Evolutionary conservation across 2,329 filamentous ascomycete genomes (phyloP).

Genomic region (Talaromyces sp.): DNA sequence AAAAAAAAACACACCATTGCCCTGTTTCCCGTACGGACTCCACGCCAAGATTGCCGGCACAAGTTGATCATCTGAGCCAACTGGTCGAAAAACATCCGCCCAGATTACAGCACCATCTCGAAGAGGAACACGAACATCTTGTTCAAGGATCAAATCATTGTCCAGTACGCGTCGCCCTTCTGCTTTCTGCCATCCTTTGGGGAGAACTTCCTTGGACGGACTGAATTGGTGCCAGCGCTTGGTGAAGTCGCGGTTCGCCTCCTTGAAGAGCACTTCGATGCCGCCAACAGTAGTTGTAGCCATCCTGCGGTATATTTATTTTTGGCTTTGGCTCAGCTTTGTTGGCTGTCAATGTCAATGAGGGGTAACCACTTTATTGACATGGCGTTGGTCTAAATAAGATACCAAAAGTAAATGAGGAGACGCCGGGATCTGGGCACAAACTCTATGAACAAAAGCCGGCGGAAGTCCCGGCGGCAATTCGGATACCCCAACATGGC

Average conservation of each 20-base stretch:
- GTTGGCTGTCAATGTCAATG: not conserved
- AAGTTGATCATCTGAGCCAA: constrained; percentile 8
- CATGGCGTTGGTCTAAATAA: not conserved
- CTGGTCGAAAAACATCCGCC: constrained; percentile 15
- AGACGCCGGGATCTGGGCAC: not conserved
- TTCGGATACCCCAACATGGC: not conserved
- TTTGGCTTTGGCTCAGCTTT: too few relatives aligned
- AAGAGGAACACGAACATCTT: constrained; percentile 14
- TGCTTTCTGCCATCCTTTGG: constrained; percentile 15
- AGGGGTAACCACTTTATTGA: not conserved
- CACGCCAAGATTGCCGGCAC: constrained; percentile 20
- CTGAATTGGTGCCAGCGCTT: constrained; percentile 14
- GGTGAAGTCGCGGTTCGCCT: not conserved
- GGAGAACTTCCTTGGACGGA: constrained; percentile 12
- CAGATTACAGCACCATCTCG: constrained; percentile 14
- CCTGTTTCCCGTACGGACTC: constrained; percentile 22
- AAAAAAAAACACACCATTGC: constrained; percentile 11
- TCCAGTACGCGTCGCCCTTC: constrained; percentile 9
- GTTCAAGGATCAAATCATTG: constrained; percentile 14
- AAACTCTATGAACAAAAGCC: too few relatives aligned
- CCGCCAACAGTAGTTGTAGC: not conserved
- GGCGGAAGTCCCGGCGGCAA: not conserved
- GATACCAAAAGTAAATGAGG: not conserved
- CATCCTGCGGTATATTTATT: not conserved
- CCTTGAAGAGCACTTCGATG: not conserved